Conservation (phyloP, 768 basidiomycete species). For the Russula earlei region DNA sequence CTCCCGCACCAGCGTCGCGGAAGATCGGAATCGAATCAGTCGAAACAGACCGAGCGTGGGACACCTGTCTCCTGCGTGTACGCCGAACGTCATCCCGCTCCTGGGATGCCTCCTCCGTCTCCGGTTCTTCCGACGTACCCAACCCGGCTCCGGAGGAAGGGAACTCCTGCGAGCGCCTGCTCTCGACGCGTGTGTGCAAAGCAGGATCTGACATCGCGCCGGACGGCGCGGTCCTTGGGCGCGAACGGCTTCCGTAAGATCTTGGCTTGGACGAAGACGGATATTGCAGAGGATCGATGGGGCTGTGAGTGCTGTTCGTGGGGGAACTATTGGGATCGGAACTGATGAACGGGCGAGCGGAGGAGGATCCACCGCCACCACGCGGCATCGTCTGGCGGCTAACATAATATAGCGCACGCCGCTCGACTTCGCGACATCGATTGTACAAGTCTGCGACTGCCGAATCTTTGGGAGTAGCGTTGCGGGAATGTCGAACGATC, state of each 20-base stretch:
- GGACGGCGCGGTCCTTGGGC: conserved; percentile 17
- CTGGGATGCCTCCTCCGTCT: background rate
- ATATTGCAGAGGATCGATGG: background rate
- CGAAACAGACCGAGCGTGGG: conserved; percentile 44
- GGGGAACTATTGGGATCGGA: background rate
- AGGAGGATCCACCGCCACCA: background rate
- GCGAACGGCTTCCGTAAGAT: conserved; percentile 5
- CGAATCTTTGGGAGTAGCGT: conserved; percentile 25
- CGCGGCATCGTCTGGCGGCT: conserved; percentile 31
- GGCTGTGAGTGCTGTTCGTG: background rate
- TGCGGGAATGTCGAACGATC: conserved; percentile 49
- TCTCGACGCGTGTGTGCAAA: conserved; percentile 19
- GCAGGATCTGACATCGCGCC: conserved; percentile 13
- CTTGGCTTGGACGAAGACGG: background rate
- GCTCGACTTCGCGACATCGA: conserved; percentile 61
- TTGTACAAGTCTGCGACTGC: conserved; percentile 47
- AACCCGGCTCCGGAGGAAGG: background rate
- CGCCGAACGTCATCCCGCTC: conserved; percentile 4
- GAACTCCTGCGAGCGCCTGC: conserved; percentile 11
- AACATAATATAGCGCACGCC: conserved; percentile 56
- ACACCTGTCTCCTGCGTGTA: conserved; percentile 20
- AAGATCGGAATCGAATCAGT: conserved; percentile 42
- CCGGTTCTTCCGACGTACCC: background rate
- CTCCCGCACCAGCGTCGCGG: background rate
- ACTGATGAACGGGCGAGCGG: background rate